These are phyloP conservation scores for Hypomyces rosellus DNA, from an alignment of 2,329 filamentous ascomycete genomes.

Conservation along the genomic window DNA sequence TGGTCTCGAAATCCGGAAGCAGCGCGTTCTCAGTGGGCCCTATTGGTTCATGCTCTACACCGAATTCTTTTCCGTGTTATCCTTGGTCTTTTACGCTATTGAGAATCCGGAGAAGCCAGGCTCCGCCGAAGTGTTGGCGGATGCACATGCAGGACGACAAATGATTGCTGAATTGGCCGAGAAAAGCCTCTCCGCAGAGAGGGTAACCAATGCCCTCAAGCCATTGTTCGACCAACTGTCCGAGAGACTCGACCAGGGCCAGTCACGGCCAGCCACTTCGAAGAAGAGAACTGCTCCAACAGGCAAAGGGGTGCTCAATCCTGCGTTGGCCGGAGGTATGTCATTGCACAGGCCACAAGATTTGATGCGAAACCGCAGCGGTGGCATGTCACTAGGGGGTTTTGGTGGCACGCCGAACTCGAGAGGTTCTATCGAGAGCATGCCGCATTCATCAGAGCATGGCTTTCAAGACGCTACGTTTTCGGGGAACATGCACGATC, in stretches of 20 bases:
- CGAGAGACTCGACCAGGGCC: constrained; percentile 55
- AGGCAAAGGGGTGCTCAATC: constrained; percentile 25
- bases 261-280: constrained; percentile 32
- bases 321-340: constrained; percentile 25
- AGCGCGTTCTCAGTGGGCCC: constrained; percentile 68
- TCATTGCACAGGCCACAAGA: constrained; percentile 29
- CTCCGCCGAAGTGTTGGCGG: constrained; percentile 72
- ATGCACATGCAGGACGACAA: constrained; percentile 78
- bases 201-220: constrained; percentile 66
- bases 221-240: constrained; percentile 77
- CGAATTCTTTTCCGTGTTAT: constrained; percentile 74
- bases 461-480: constrained; percentile 32
- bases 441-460: constrained; percentile 23
- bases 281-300: constrained; percentile 52
- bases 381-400: constrained; percentile 15
- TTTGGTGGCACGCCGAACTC: constrained; percentile 20
- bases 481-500: constrained; percentile 35
- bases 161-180: constrained; percentile 73
- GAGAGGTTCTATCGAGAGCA: constrained; percentile 29
- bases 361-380: constrained; percentile 24
- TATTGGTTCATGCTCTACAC: constrained; percentile 87
- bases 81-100: constrained; percentile 70
- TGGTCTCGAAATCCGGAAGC: constrained; percentile 68
- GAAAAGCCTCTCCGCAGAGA: constrained; percentile 81
- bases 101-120: constrained; percentile 73